Evolutionary conservation across 352 stramenopile species (phyloP).

Genomic region (Phytophthora syringae): DNA sequence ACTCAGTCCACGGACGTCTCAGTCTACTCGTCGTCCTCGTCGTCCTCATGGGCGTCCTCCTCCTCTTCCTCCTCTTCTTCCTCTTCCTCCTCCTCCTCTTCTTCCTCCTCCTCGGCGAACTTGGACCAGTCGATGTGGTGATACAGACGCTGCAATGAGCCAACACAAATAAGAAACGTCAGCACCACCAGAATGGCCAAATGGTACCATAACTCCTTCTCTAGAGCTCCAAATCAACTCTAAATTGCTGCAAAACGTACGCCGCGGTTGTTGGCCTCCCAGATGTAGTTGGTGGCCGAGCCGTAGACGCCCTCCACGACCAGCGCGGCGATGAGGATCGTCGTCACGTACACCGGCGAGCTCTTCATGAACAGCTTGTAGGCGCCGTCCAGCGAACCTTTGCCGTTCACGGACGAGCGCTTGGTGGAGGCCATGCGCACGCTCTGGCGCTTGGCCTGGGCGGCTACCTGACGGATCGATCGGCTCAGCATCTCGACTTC

Average conservation of each 20-base stretch:
- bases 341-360: slow-evolving; percentile 83
- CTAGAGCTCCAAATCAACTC: not conserved
- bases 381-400: slow-evolving; percentile 60
- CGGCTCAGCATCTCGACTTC: slow-evolving; percentile 57
- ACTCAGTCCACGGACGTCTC: slow-evolving; percentile 1
- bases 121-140: slow-evolving; percentile 90
- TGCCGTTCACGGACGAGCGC: slow-evolving; percentile 80
- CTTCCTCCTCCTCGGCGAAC: slow-evolving; percentile 88
- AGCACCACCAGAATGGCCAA: slow-evolving; percentile 47
- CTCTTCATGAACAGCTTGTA: slow-evolving; percentile 88
- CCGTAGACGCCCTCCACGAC: slow-evolving; percentile 81
- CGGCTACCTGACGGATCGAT: slow-evolving; percentile 52
- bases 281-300: slow-evolving; percentile 74
- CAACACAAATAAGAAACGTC: slow-evolving; percentile 8
- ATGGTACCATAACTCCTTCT: slow-evolving; percentile 4
- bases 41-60: slow-evolving; percentile 41
- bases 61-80: slow-evolving; percentile 51
- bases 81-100: slow-evolving; percentile 77
- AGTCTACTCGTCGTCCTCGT: slow-evolving; percentile 42
- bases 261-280: slow-evolving; percentile 84
- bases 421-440: slow-evolving; percentile 67
- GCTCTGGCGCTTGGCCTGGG: slow-evolving; percentile 46
- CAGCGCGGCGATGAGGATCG: slow-evolving; percentile 71
- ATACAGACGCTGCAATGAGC: slow-evolving; percentile 69
- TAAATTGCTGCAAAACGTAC: slow-evolving; percentile 50